Evolutionary conservation across 768 basidiomycete species (phyloP).

Genomic region (Sporobolomyces phaffii): DNA sequence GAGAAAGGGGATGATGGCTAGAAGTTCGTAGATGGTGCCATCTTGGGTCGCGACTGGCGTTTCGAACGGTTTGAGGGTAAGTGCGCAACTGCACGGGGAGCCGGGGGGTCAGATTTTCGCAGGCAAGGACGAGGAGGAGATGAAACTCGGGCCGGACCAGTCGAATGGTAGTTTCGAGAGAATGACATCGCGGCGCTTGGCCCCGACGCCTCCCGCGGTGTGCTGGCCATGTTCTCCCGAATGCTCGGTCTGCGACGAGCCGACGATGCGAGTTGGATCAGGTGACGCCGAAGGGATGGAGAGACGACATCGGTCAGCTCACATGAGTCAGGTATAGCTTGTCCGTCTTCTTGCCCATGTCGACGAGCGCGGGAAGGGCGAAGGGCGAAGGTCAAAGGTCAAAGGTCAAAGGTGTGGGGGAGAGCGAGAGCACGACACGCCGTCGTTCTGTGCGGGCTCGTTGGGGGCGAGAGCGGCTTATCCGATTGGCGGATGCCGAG

Average conservation of each 20-base stretch:
- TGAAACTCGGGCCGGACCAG: neutral
- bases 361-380: neutral
- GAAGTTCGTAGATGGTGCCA: constrained; percentile 42
- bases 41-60: constrained; percentile 41
- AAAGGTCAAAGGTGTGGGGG: too few species aligned
- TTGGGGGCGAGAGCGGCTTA: too few species aligned
- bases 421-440: neutral
- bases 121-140: neutral
- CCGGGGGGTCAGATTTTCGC: too few species aligned
- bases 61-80: constrained; percentile 42
- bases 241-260: constrained; percentile 63
- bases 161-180: constrained; percentile 33
- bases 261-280: neutral
- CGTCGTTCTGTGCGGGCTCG: too few species aligned
- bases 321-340: constrained; percentile 67
- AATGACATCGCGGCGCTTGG: constrained; percentile 49
- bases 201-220: constrained; percentile 63
- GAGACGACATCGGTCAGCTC: neutral
- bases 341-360: constrained; percentile 20
- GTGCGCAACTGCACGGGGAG: constrained; percentile 30
- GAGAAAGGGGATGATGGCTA: constrained; percentile 42
- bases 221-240: constrained; percentile 73
- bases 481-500: too few species aligned
- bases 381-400: neutral
- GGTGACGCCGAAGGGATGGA: neutral